phyloP scores from a whole-genome alignment of 345 rosid species.

The Eucalyptus regnans region DNA sequence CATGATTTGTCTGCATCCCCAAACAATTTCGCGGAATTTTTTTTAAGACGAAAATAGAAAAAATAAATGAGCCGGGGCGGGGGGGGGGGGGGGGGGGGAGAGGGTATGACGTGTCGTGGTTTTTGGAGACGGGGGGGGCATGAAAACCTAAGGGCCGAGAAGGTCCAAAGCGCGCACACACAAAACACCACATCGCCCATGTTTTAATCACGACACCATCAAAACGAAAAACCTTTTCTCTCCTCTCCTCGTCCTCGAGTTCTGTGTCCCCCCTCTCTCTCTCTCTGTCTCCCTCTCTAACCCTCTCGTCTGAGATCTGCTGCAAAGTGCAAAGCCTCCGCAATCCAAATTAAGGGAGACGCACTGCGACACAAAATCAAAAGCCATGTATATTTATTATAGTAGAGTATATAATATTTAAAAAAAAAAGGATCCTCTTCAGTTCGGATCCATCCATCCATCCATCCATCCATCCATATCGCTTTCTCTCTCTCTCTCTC shows the following conservation, averaged over 20 bases:
- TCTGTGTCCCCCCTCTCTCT: background rate
- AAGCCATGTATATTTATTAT: background rate
- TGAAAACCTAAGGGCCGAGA: background rate
- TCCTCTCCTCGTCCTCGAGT: background rate
- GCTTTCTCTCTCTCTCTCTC: background rate
- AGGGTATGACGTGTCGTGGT: background rate
- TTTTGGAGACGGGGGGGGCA: background rate
- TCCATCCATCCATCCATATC: background rate
- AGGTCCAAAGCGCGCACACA: background rate
- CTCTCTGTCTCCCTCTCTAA: background rate
- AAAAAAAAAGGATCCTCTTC: background rate
- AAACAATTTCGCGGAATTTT: background rate
- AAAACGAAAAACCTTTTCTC: background rate
- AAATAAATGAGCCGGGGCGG: fast-evolving
- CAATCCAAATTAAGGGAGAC: background rate
- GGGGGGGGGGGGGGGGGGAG: fast-evolving
- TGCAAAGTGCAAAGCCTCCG: background rate
- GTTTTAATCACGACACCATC: background rate
- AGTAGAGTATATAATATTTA: background rate
- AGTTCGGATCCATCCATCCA: background rate
- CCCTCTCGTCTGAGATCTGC: background rate
- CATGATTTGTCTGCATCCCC: background rate
- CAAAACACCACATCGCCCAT: background rate
- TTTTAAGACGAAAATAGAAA: background rate
- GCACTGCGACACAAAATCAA: background rate